Evolutionary conservation across 768 basidiomycete genomes (phyloP).

Genomic region (Mrakia blollopis): DNA sequence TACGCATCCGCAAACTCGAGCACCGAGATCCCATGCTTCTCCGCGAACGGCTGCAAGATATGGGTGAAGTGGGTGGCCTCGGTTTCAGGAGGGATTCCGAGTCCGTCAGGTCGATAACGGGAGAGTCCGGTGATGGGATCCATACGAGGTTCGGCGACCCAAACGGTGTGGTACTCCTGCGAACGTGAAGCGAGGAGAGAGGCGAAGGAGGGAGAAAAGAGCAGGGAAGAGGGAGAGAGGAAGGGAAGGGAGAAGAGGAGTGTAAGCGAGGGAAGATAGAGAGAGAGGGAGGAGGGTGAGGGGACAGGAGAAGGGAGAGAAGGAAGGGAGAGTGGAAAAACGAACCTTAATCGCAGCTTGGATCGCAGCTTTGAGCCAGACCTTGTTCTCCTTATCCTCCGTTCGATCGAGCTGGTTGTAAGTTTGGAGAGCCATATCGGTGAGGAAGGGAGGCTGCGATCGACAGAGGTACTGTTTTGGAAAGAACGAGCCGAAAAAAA

Average conservation of each 20-base stretch:
- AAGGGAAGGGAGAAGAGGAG: neutral
- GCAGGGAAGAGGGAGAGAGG: neutral
- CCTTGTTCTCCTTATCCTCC: slow-evolving; percentile 69
- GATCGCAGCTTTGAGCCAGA: slow-evolving; percentile 92
- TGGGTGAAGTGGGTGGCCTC: slow-evolving; percentile 98
- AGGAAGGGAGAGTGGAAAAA: neutral
- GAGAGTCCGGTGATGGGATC: slow-evolving; percentile 92
- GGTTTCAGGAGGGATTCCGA: slow-evolving; percentile 96
- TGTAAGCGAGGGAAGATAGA: too few species aligned
- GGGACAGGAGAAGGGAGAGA: neutral
- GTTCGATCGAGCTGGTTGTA: slow-evolving; percentile 91
- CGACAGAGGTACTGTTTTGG: slow-evolving; percentile 71
- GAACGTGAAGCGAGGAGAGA: neutral
- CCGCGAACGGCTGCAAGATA: slow-evolving; percentile 89
- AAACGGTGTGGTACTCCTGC: slow-evolving; percentile 88
- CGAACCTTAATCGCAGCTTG: slow-evolving; percentile 80
- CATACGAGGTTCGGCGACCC: slow-evolving; percentile 90
- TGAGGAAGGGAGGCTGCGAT: slow-evolving; percentile 96
- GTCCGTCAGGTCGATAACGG: slow-evolving; percentile 84
- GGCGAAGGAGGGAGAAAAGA: neutral
- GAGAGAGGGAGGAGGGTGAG: neutral
- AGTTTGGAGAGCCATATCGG: slow-evolving; percentile 96
- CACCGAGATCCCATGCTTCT: slow-evolving; percentile 84
- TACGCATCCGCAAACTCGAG: slow-evolving; percentile 96
- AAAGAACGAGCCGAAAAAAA: slow-evolving; percentile 37